phyloP scores from a whole-genome alignment of 202 grass and related monocot genomes.

The Carex sylvatica region DNA sequence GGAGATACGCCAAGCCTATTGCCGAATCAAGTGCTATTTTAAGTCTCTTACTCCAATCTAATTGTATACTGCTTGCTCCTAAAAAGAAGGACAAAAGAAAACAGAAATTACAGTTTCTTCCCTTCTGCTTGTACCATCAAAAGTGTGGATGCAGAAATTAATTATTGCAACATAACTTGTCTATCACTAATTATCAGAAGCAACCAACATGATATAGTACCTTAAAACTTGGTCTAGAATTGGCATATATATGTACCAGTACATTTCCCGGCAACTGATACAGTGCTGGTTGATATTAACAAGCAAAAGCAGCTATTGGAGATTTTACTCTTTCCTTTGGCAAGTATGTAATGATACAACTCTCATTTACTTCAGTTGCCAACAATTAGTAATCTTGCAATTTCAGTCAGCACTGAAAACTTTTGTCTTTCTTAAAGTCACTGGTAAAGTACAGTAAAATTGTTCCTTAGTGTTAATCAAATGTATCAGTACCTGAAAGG shows the following conservation, averaged over 20 bases:
- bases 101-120: background rate
- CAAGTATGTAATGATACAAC: background rate
- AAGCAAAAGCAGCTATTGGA: background rate
- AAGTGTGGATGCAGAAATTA: background rate
- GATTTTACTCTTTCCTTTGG: background rate
- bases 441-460: background rate
- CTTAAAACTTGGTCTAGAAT: background rate
- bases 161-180: background rate
- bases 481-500: conserved; percentile 48
- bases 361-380: background rate
- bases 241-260: background rate
- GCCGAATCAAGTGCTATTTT: conserved; percentile 64
- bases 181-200: background rate
- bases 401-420: too few relatives aligned
- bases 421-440: background rate
- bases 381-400: background rate
- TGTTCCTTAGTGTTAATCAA: background rate
- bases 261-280: background rate
- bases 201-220: background rate
- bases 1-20: conserved; percentile 77
- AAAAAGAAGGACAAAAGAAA: background rate
- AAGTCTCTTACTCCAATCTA: conserved; percentile 63
- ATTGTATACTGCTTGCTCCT: conserved; percentile 57
- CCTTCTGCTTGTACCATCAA: background rate
- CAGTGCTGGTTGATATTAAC: background rate